A percentile compares a stretch with the other conserved stretches of the same genome.
Conservation (phyloP, 1,284 basidiomycete genomes). For the Ustilago trichophora region DNA sequence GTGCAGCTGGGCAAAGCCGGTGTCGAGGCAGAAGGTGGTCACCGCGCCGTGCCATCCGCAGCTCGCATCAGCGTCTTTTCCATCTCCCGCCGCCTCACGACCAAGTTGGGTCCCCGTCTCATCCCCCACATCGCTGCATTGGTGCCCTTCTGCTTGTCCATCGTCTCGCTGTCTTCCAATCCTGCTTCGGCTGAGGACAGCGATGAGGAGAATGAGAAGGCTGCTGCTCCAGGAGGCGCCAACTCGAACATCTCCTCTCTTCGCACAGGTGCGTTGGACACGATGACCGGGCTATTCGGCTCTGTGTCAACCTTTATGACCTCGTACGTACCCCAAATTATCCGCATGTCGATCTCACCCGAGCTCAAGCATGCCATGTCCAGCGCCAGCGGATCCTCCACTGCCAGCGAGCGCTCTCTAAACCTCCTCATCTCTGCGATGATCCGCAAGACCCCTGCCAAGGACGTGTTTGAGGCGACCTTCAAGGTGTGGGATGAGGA, state of each 20-base stretch:
- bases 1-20: constrained; percentile 40
- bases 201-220: constrained; percentile 7
- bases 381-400: constrained; percentile 36
- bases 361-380: constrained; percentile 35
- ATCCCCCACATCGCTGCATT: constrained; percentile 58
- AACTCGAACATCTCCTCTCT: constrained; percentile 35
- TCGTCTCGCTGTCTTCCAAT: constrained; percentile 15
- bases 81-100: constrained; percentile 46
- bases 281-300: constrained; percentile 52
- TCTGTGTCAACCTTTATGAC: constrained; percentile 63
- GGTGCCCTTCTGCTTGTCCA: constrained; percentile 43
- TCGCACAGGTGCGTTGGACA: constrained; percentile 48
- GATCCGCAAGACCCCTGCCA: constrained; percentile 35
- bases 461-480: constrained; percentile 43
- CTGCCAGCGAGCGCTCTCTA: constrained; percentile 38
- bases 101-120: constrained; percentile 57
- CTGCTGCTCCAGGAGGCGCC: constrained; percentile 3
- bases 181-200: constrained; percentile 2
- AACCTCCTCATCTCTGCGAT: constrained; percentile 33
- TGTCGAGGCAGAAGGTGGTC: constrained; percentile 15
- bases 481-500: constrained; percentile 53
- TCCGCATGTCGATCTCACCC: constrained; percentile 42
- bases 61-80: constrained; percentile 47
- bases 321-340: constrained; percentile 33
- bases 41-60: constrained; percentile 11